phyloP scores from a whole-genome alignment of 2,329 filamentous ascomycete genomes.

The Arthrobotrys sphaeroides region DNA sequence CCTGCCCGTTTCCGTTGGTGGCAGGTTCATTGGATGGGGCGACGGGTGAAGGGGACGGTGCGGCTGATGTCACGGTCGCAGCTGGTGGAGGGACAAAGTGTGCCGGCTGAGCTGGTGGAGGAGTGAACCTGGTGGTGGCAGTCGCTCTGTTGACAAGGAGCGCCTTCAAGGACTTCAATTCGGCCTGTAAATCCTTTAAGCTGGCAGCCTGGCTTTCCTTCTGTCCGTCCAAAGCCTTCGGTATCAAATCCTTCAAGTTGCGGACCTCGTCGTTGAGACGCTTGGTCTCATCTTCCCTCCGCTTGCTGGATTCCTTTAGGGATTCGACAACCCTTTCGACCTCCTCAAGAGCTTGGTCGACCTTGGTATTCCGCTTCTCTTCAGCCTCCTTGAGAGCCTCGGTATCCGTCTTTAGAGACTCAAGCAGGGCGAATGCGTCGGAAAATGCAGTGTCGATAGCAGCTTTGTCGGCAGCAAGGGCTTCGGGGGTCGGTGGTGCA shows the following conservation, averaged over 20 bases:
- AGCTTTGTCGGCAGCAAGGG: slow-evolving; percentile 92
- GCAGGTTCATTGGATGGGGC: slow-evolving; percentile 24
- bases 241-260: slow-evolving; percentile 82
- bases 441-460: slow-evolving; percentile 93
- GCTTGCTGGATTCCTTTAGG: slow-evolving; percentile 80
- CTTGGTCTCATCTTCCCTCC: slow-evolving; percentile 86
- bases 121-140: slow-evolving; percentile 59
- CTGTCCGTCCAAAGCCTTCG: slow-evolving; percentile 86
- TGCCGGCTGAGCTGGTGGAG: slow-evolving; percentile 58
- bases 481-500: slow-evolving; percentile 89
- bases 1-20: slow-evolving; percentile 43
- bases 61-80: slow-evolving; percentile 32
- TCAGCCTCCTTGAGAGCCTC: slow-evolving; percentile 86
- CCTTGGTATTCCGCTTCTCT: slow-evolving; percentile 79
- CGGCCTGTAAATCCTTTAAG: slow-evolving; percentile 82
- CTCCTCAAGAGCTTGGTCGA: slow-evolving; percentile 82
- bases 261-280: slow-evolving; percentile 87
- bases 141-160: slow-evolving; percentile 75
- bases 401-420: slow-evolving; percentile 91
- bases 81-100: slow-evolving; percentile 57
- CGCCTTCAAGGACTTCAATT: slow-evolving; percentile 91
- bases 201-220: slow-evolving; percentile 83
- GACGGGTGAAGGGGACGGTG: slow-evolving; percentile 44
- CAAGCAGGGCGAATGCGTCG: slow-evolving; percentile 86
- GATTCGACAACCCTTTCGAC: slow-evolving; percentile 84